Evolutionary conservation across 306 rosid species (phyloP).

Genomic region (Amphicarpaea edgeworthii): DNA sequence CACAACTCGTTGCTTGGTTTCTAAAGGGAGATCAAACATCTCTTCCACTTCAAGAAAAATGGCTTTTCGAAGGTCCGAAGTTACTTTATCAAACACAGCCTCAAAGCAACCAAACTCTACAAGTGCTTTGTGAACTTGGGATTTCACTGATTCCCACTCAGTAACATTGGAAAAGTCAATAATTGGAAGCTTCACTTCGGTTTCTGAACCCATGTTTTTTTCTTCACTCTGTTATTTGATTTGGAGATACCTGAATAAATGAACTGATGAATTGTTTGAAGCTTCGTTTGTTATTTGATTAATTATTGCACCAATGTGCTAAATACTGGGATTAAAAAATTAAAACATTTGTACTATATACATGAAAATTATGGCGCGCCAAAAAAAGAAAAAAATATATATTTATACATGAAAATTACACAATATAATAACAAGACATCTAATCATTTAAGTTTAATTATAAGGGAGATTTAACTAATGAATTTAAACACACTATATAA

Average conservation of each 20-base stretch:
- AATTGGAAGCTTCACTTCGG: conserved; percentile 53
- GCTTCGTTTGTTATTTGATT: not conserved
- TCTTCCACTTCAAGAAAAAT: conserved; percentile 53
- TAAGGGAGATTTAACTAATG: no score
- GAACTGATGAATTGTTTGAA: conserved; percentile 19
- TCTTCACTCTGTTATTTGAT: not conserved
- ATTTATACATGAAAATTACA: not conserved
- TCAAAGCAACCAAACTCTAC: conserved; percentile 72
- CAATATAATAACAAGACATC: no score
- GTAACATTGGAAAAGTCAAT: conserved; percentile 58
- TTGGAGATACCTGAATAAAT: not conserved
- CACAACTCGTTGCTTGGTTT: conserved; percentile 57
- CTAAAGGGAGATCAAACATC: conserved; percentile 64
- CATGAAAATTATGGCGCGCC: no score
- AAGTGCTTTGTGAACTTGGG: conserved; percentile 61
- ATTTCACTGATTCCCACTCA: conserved; percentile 55
- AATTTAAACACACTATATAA: no score
- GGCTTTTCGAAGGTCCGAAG: conserved; percentile 42
- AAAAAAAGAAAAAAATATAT: no score
- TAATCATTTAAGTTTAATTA: no score
- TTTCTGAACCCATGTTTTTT: conserved; percentile 54
- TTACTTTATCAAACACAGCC: conserved; percentile 59
- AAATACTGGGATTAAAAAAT: not conserved
- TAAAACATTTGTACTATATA: not conserved
- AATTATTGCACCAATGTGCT: not conserved